Base-by-base conservation (phyloP, 2,329 filamentous ascomycete species). In the Hymenoscyphus albidus region DNA sequence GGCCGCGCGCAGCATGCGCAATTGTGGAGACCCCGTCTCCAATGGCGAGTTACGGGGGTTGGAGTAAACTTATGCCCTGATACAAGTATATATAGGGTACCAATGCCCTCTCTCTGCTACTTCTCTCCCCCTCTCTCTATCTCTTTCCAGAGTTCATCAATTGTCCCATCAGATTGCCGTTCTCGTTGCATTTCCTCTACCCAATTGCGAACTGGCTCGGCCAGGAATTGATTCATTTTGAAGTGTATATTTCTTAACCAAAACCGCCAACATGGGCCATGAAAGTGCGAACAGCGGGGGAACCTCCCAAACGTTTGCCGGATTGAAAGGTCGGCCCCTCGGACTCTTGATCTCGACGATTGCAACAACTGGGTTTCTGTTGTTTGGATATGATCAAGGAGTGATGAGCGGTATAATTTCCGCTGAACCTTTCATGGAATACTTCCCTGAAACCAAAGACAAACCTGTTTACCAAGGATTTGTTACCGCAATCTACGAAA, bases 351-450 rank as follows among this genome's bases (percentile, higher is more conserved):
- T 92, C 70, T 86, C 87, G 65, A 79, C 86, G 14, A 84, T 92
- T 72, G 89, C 89, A 61, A 90, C 89, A 70, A 86, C 87, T 61
- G 92, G 92, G 62, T 92, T 96, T 55, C 93, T 96, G 72, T 81
- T 96, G 18, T 96, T 96, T 73, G 91, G 91, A 70, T 95, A 94
- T 80, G 91, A 95, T 76, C 91, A 95, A 76, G 91, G 91, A 73
- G 91, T 95, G 69, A 94, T 94, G 91, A 92, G 89, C 67, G 84
- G 84, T 69, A 85, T 85, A 68, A 88, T 89, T 72, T 88, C 85
- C 82, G 84, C 79, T 55, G 78, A 75, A n/a, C 65, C 73, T 77
- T 99, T 99, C 77, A 91, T 89, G 76, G 85, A 91, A 75, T 97
- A 97, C 77, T 98, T 98, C 72, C 81, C 83, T 4, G 74, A 80